Conservation (phyloP, 2,329 filamentous ascomycete species). For the Fusarium sp. region DNA sequence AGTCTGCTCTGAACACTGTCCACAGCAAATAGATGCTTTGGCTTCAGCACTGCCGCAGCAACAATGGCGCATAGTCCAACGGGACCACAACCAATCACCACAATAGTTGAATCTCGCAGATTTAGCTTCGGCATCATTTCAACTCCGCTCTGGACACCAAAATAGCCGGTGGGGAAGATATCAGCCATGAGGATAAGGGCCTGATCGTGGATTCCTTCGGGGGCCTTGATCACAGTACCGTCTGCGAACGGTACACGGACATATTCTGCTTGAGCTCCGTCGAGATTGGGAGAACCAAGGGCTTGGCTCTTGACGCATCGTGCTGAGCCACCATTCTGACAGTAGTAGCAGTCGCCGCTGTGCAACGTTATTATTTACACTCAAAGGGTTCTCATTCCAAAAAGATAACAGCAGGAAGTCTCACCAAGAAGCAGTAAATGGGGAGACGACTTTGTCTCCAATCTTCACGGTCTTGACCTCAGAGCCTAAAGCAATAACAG, state of each 20-base stretch:
- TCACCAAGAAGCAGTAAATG: conserved; percentile 83
- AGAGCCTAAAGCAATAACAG: conserved; percentile 71
- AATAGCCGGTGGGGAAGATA: conserved; percentile 89
- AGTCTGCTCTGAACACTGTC: conserved; percentile 80
- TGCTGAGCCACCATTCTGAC: conserved; percentile 76
- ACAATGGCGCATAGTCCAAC: conserved; percentile 86
- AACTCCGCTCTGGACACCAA: conserved; percentile 81
- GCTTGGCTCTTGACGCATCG: conserved; percentile 75
- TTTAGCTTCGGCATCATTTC: conserved; percentile 57
- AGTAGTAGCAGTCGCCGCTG: conserved; percentile 80
- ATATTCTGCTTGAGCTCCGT: conserved; percentile 84
- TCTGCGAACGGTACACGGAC: conserved; percentile 84
- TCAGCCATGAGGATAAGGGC: conserved; percentile 88
- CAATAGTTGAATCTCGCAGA: conserved; percentile 67
- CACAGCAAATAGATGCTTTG: conserved; percentile 78
- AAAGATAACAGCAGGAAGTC: conserved; percentile 18
- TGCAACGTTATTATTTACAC: background rate
- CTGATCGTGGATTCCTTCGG: conserved; percentile 71
- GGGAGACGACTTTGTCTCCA: conserved; percentile 83
- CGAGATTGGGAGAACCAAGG: conserved; percentile 73
- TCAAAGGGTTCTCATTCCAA: rapidly evolving
- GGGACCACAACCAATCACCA: conserved; percentile 84
- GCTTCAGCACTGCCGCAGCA: conserved; percentile 75
- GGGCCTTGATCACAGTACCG: conserved; percentile 75
- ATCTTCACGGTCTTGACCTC: conserved; percentile 72